A percentile compares a stretch with the other conserved stretches of the same genome.
phyloP scores from a whole-genome alignment of 352 stramenopile species.

The Phytopythium oedochilum region DNA sequence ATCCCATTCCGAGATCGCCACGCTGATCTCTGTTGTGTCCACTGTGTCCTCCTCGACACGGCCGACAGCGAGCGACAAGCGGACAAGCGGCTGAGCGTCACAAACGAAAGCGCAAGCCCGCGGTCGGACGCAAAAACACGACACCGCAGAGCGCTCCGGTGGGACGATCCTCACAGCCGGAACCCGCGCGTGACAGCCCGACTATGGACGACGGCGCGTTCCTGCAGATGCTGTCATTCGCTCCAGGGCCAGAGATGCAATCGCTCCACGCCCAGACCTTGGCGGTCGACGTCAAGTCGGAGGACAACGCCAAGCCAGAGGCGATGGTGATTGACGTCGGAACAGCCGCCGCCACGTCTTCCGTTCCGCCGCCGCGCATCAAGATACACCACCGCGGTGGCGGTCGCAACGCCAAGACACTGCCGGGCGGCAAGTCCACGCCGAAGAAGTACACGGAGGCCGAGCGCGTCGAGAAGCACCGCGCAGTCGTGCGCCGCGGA shows the following conservation, averaged over 20 bases:
- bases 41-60: background rate
- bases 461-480: constrained; percentile 23
- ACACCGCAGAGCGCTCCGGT: background rate
- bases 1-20: background rate
- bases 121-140: constrained; percentile 1
- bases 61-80: background rate
- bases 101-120: background rate
- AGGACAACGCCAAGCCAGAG: background rate
- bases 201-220: background rate
- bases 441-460: constrained; percentile 12
- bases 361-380: background rate
- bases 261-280: background rate
- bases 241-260: background rate
- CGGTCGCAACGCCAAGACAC: constrained; percentile 4
- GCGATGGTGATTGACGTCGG: background rate
- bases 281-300: background rate
- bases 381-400: background rate
- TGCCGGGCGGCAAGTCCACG: background rate
- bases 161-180: background rate
- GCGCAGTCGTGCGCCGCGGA: constrained; percentile 21
- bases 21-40: background rate
- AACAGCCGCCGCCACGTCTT: background rate
- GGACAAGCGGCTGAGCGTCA: background rate
- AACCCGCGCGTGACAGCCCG: background rate
- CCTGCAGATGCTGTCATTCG: background rate